Base-by-base conservation (phyloP, 805 yeast species). In the Sugiyamaella qingdaonensis region DNA sequence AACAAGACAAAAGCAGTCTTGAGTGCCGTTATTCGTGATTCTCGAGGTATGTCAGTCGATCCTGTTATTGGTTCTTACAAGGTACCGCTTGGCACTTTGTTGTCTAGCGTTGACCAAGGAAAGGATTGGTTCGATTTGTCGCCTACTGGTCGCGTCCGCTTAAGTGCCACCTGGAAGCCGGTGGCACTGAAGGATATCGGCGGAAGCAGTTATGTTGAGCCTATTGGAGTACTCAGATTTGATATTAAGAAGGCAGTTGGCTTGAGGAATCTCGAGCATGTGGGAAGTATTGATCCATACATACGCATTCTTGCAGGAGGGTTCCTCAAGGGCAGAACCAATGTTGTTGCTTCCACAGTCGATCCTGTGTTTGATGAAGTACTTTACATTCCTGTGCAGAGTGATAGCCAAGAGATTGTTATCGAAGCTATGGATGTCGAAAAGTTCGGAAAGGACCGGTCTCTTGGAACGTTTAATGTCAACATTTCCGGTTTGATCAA, bases 281-380 rank as follows among this genome's bases (percentile, higher is more conserved):
- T 94, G 55, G 98, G 98, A 55, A 88, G 83, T 62, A 82, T 90
- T 65, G 98, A 94, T 70, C 99, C 99, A 43, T 94, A 92, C 65
- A 81, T 83, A 7, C 82, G 95, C 63, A 74, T 92, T 13, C 71
- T 88, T 64, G 78, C 89, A 46, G 91, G 90, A 65, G 90, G 90
- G 55, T 75, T 81, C 59, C 82, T 81, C 59, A 82, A 81, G 66
- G 87, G 84, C 18, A 81, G 98, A 70, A 94, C 97, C 1, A 77
- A 79, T 52, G 79, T 88, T 10, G 68, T 74, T 52, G 83, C 80
- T 19, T 79, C 84, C 21, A 82, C 88, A 0, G 74, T 84, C 61
- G 75, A 86, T 58, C 99, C 99, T 5, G 81, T 80, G 4, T 94
- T 89, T 87, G 82, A 91, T 66, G 91, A 90, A 67, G 76, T 87